Base-by-base conservation (phyloP, 2,329 filamentous ascomycete species). In the Podosphaera fusca region DNA sequence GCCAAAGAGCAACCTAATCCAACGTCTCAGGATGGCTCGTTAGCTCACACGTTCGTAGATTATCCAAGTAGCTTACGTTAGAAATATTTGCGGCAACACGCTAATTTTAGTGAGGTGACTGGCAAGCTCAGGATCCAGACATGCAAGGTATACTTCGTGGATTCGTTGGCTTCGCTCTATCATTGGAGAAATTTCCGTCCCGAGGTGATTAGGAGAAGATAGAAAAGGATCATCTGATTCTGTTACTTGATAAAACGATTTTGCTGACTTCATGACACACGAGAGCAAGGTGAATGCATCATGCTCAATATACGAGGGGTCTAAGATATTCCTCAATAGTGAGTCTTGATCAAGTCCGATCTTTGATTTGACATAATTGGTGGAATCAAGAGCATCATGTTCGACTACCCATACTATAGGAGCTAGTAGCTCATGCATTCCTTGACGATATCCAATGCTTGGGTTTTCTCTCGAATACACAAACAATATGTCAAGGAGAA, bases 381-480 rank as follows among this genome's bases (percentile, higher is more conserved):
- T 55, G 14, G 53, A 49, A 33, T 85, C 76, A 55, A 95, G 73
- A 5, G 89, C 84, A 70, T 98, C 92, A 63, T 82, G 76, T 63
- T 89, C 81, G 4, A 96, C 72, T 1, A 87, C 85, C 76, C 87
- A 87, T 5, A 95, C 73, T 42, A 98, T 81, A 0, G 92, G 89
- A 0, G 92, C 92, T 12, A 96, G 74, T 49, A 98, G 74, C 70
- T 98, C 92, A 67, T 98, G 92, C 90, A 98, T 98, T 9, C 92
- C 92, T 71, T 98, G 92, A n/a, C 92, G 81, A 67, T 98, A 98
- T 21, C 80, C 87, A 56, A 87, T 76, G 62, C 84, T 81, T 1
- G 87, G 87, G 65, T 96, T 87, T 56, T 94, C 77, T 69, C 95
- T 96, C 71, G 88, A 92, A 70, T 89, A 96, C 62, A 98, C 78